Percentiles rank a stretch among this genome's conserved stretches.
Evolutionary conservation across 2,329 filamentous ascomycete species (phyloP).

Genomic region (Thelonectria blattea): DNA sequence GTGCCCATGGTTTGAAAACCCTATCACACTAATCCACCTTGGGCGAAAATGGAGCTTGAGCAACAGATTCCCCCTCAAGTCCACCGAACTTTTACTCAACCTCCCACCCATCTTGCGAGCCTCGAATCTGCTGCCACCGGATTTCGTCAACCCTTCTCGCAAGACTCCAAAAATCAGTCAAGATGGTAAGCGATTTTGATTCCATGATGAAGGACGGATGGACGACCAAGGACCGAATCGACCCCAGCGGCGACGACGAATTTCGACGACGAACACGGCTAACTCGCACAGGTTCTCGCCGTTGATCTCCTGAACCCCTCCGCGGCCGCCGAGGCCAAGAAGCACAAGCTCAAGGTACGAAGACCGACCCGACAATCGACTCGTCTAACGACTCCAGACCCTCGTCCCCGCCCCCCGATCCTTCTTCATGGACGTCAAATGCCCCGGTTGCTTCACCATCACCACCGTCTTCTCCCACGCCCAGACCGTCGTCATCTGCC

Average conservation of each 20-base stretch:
- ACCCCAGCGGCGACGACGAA: slow-evolving; percentile 18
- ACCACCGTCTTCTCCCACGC: slow-evolving; percentile 99
- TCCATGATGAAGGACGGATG: slow-evolving; percentile 31
- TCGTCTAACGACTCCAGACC: slow-evolving; percentile 60
- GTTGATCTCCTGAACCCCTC: slow-evolving; percentile 99
- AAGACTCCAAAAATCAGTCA: slow-evolving; percentile 62
- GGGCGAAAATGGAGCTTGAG: slow-evolving; percentile 47
- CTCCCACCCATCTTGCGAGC: slow-evolving; percentile 57
- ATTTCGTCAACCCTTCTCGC: slow-evolving; percentile 61
- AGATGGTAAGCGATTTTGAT: slow-evolving; percentile 65
- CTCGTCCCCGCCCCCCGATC: slow-evolving; percentile 96
- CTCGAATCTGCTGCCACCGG: slow-evolving; percentile 62
- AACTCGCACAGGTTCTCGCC: slow-evolving; percentile 88
- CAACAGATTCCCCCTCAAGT: slow-evolving; percentile 44
- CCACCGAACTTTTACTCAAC: slow-evolving; percentile 57
- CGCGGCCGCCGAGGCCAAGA: slow-evolving; percentile 96
- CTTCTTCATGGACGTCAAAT: slow-evolving; percentile 99
- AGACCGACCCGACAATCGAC: slow-evolving; percentile 23
- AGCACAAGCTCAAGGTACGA: slow-evolving; percentile 99
- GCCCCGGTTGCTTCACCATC: slow-evolving; percentile 99
- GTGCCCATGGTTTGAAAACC: slow-evolving; percentile 47
- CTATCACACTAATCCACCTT: slow-evolving; percentile 47
- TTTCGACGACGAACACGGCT: slow-evolving; percentile 46
- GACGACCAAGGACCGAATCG: slow-evolving; percentile 25
- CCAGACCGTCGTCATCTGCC: slow-evolving; percentile 99